Conservation (phyloP, 208 protist genomes). For the Acanthamoeba polyphaga region DNA sequence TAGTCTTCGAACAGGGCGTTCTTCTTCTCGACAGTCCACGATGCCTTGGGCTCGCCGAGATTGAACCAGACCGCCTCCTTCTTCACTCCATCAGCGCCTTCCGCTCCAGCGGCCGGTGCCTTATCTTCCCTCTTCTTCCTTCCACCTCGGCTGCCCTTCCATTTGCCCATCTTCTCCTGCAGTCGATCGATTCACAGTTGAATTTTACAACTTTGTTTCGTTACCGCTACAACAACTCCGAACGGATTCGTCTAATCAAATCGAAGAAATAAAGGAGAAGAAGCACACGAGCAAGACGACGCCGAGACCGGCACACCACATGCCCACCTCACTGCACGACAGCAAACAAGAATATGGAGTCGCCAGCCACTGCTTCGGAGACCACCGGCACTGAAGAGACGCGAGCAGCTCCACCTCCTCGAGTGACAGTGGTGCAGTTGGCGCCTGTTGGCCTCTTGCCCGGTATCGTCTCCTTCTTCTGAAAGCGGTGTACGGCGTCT, state of each 20-base stretch:
- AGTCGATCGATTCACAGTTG: neutral
- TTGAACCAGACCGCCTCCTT: conserved; percentile 23
- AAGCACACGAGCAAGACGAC: too few relatives aligned
- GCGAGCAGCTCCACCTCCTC: too few relatives aligned
- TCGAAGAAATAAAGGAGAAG: too few relatives aligned
- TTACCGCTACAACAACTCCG: neutral
- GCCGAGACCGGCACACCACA: too few relatives aligned
- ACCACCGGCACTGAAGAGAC: too few relatives aligned
- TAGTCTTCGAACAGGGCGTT: conserved; percentile 42
- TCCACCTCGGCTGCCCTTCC: conserved; percentile 31
- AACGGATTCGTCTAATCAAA: neutral
- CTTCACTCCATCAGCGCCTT: neutral
- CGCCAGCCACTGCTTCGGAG: too few relatives aligned
- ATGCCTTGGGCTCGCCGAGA: neutral
- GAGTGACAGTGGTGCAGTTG: neutral
- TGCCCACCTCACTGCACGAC: too few relatives aligned
- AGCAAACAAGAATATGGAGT: too few relatives aligned
- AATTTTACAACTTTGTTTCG: too few relatives aligned
- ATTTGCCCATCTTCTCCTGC: conserved; percentile 23
- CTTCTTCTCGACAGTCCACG: conserved; percentile 20
- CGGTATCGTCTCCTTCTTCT: neutral
- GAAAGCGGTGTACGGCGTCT: too few relatives aligned
- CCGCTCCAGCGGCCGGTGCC: neutral
- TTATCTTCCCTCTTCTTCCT: neutral
- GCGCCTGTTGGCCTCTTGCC: neutral